A percentile compares a stretch with the other conserved stretches of the same genome.
phyloP scores from a whole-genome alignment of 1,284 basidiomycete species.

The Irpex rosettiformis region DNA sequence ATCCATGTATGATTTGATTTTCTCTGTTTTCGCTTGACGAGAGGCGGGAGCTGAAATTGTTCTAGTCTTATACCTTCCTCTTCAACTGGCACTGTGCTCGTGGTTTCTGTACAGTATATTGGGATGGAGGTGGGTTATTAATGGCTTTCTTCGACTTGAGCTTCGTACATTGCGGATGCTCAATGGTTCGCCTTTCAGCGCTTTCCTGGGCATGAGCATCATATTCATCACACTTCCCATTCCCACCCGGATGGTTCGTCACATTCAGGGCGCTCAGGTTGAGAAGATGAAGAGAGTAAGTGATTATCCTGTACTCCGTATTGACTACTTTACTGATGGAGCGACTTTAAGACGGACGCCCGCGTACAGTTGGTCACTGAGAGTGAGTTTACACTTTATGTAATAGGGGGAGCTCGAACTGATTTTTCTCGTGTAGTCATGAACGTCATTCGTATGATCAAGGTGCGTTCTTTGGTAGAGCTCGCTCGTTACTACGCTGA shows the following conservation, averaged over 20 bases:
- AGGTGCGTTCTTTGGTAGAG: no score
- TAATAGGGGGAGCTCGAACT: background rate
- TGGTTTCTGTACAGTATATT: constrained; percentile 39
- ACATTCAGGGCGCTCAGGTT: constrained; percentile 26
- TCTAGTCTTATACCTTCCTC: constrained; percentile 32
- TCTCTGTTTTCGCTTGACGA: background rate
- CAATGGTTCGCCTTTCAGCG: constrained; percentile 24
- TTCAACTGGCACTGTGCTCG: constrained; percentile 33
- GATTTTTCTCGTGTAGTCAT: constrained; percentile 25
- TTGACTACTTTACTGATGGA: background rate
- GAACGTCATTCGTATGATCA: constrained; percentile 49
- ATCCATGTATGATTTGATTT: constrained; percentile 13
- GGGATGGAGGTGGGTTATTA: constrained; percentile 39
- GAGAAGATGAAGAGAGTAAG: constrained; percentile 31
- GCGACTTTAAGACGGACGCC: constrained; percentile 51
- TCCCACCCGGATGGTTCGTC: constrained; percentile 32
- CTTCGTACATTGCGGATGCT: no score
- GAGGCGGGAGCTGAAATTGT: no score
- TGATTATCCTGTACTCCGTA: constrained; percentile 1
- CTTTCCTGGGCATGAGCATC: constrained; percentile 47
- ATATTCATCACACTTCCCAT: constrained; percentile 51
- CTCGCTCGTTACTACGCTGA: no score
- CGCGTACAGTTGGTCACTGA: constrained; percentile 50
- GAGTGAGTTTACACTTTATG: constrained; percentile 26
- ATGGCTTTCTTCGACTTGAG: no score